Evolutionary conservation across 2,329 filamentous ascomycete species (phyloP), one percentile per base, ranked within the genome.

Genomic region (Colletotrichum sublineola): DNA sequence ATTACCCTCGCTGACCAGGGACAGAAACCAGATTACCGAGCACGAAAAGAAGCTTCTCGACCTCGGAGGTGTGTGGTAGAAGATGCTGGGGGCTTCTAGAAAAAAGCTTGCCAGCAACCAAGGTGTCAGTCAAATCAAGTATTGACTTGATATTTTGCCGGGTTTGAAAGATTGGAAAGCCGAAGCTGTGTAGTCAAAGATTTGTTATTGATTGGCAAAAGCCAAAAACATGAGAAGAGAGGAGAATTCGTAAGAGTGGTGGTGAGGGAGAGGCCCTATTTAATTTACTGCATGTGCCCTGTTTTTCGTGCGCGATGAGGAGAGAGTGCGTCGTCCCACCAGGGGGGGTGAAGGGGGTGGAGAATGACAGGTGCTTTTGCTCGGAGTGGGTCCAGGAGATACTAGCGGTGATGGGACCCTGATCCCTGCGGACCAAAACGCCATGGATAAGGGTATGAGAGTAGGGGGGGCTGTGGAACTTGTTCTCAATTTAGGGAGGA

Each of bases 141-240:
- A 36, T 15, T 29, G 38, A 24, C 24, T 38, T 46, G n/a, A 38
- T 18, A n/a, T 46, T n/a, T n/a, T 7, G 40, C 44, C 42, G 53
- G n/a, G n/a, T 38, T 46, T 55, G 36, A 33, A 63, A 18, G 56
- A 29, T 60, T 60, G 74, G 76, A 76, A 69, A 77, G 77, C 74
- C 68, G 79, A 77, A 77, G 77, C 65, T 63, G 71, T 67, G 71
- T 62, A 33, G 56, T 61, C 73, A 68, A 65, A 75, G 66, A 69
- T 58, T 58, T 75, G 65, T 67, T 48, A 66, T 73, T 81, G 75
- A 78, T 82, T 83, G 81, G 81, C 81, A 81, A 75, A 74, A 75
- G 81, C 81, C 81, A 82, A 82, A 79, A 78, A 76, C 76, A 74
- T 68, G 76, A 77, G 77, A 75, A 74, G 77, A 73, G 66, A 76